Evolutionary conservation across 306 rosid genomes (phyloP).

Genomic region (Cicer judaicum): DNA sequence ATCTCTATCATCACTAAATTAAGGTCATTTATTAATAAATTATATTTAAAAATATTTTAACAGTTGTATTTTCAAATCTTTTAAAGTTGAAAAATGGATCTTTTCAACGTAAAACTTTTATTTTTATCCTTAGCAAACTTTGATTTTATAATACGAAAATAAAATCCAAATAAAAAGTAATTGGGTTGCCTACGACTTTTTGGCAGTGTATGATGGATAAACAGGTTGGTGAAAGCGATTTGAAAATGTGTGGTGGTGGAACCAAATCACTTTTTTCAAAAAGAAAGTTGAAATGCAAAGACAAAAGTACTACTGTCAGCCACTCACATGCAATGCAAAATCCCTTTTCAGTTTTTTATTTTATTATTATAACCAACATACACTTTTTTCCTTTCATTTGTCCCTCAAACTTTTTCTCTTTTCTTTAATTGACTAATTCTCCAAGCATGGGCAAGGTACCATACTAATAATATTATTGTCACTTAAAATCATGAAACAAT

Average conservation of each 20-base stretch:
- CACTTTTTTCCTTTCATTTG: background rate
- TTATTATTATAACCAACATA: background rate
- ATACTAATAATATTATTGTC: background rate
- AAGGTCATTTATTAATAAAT: no score
- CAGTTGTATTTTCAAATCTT: no score
- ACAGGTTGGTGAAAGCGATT: conserved; percentile 20
- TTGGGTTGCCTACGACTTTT: conserved; percentile 30
- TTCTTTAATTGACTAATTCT: background rate
- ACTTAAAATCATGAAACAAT: conserved; percentile 7
- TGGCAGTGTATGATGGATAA: conserved; percentile 32
- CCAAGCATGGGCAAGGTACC: conserved; percentile 28
- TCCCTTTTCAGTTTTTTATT: conserved; percentile 18
- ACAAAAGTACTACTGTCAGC: conserved; percentile 53
- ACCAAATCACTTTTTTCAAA: conserved; percentile 39
- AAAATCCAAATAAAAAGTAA: background rate
- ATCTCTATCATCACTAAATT: no score
- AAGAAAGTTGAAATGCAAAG: conserved; percentile 34
- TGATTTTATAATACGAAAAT: background rate
- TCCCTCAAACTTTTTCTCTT: background rate
- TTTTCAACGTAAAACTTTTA: no score
- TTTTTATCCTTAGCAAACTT: no score
- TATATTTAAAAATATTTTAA: no score
- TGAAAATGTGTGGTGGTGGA: conserved; percentile 40
- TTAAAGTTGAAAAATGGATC: no score
- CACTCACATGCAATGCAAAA: conserved; percentile 59